Evolutionary conservation across 2,329 filamentous ascomycete genomes (phyloP).

Genomic region (Talaromyces funiculosus): DNA sequence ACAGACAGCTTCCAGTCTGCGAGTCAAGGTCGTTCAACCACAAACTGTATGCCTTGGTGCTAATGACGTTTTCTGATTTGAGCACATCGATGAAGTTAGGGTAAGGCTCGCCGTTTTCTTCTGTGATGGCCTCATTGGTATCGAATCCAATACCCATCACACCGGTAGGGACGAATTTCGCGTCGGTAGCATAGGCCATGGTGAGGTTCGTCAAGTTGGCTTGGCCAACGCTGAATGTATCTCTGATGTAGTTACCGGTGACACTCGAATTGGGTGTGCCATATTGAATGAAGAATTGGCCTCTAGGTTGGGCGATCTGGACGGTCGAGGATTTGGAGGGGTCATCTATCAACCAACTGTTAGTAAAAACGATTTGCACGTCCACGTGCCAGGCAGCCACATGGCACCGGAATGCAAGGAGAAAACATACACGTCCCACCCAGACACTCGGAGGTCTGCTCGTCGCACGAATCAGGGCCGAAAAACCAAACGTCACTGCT

Average conservation of each 20-base stretch:
- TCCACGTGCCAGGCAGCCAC: slow-evolving; percentile 2
- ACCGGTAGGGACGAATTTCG: slow-evolving; percentile 21
- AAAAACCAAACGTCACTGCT: slow-evolving; percentile 61
- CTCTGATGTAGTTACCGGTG: slow-evolving; percentile 33
- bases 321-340: slow-evolving; percentile 20
- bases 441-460: slow-evolving; percentile 4
- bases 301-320: slow-evolving; percentile 11
- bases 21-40: slow-evolving; percentile 49
- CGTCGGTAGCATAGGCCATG: slow-evolving; percentile 30
- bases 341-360: slow-evolving; percentile 17
- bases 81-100: slow-evolving; percentile 62
- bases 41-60: slow-evolving; percentile 41
- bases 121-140: slow-evolving; percentile 19
- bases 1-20: slow-evolving; percentile 65
- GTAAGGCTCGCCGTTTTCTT: slow-evolving; percentile 33
- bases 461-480: slow-evolving; percentile 8
- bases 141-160: slow-evolving; percentile 40
- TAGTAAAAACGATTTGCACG: not conserved
- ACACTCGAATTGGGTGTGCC: slow-evolving; percentile 31
- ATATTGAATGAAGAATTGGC: slow-evolving; percentile 34
- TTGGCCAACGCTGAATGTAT: slow-evolving; percentile 30
- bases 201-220: slow-evolving; percentile 32
- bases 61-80: slow-evolving; percentile 48
- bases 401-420: slow-evolving; percentile 7
- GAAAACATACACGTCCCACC: slow-evolving; percentile 12